These are phyloP conservation scores for Atkinsonella hypoxylon DNA, from an alignment of 2,329 filamentous ascomycete genomes.

Conservation along the genomic window DNA sequence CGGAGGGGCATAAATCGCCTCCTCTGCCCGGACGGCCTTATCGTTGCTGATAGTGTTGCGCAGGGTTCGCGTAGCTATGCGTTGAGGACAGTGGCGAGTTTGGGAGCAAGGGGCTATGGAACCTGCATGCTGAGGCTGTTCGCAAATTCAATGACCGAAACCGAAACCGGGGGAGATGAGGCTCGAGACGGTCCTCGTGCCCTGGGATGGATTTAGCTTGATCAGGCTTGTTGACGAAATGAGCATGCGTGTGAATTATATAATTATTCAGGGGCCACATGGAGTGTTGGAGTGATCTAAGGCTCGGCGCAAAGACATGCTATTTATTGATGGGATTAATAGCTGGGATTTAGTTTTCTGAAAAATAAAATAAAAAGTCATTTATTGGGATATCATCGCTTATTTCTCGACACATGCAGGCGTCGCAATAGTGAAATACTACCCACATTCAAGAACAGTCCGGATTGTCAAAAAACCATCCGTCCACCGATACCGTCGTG, in stretches of 20 bases:
- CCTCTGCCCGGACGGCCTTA: slow-evolving; percentile 35
- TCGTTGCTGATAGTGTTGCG: slow-evolving; percentile 43
- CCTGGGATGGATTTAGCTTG: slow-evolving; percentile 29
- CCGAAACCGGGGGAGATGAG: slow-evolving; percentile 17
- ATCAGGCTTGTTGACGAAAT: slow-evolving; percentile 25
- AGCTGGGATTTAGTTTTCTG: not conserved
- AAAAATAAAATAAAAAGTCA: no score
- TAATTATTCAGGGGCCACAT: no score
- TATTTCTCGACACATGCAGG: not conserved
- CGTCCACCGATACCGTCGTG: not conserved
- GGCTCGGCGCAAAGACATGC: no score
- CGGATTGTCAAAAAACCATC: not conserved
- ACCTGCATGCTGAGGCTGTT: slow-evolving; percentile 16
- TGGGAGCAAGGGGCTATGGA: slow-evolving; percentile 4
- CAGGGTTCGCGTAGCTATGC: slow-evolving; percentile 31
- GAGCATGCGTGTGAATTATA: not conserved
- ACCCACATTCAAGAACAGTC: not conserved
- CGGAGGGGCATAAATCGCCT: slow-evolving; percentile 26
- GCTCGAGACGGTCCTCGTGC: slow-evolving; percentile 28
- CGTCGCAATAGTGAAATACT: not conserved
- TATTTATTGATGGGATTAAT: not conserved
- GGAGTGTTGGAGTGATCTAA: no score
- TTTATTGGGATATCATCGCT: not conserved
- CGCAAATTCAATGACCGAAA: slow-evolving; percentile 24
- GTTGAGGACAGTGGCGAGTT: slow-evolving; percentile 2